Evolutionary conservation across 176 grass and related monocot species (phyloP).

Genomic region (Zea luxurians): DNA sequence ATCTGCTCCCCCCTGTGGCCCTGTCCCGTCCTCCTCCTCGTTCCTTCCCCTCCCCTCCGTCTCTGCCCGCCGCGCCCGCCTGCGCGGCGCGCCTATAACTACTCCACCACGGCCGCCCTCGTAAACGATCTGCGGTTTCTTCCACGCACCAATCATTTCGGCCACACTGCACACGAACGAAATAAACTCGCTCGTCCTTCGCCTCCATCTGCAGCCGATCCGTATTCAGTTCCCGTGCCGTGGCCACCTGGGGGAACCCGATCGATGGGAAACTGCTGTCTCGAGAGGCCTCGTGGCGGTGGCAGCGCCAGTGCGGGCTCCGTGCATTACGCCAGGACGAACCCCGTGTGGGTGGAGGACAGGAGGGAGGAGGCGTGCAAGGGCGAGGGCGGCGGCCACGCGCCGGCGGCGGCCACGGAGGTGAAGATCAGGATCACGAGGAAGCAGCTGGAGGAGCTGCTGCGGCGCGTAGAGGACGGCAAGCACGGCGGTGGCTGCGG

Average conservation of each 20-base stretch:
- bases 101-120: not conserved
- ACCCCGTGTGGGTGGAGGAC: slow-evolving; percentile 14
- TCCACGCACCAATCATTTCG: not conserved
- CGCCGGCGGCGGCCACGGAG: slow-evolving; percentile 9
- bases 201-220: not conserved
- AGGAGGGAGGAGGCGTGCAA: not conserved
- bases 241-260: not conserved
- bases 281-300: not conserved
- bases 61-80: not conserved
- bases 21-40: not conserved
- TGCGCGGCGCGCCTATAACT: slow-evolving; percentile 37
- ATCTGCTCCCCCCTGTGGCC: not conserved
- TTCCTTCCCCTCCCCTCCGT: no score
- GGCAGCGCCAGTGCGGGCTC: not conserved
- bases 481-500: slow-evolving; percentile 15
- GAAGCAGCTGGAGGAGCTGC: slow-evolving; percentile 66
- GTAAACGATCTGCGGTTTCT: slow-evolving; percentile 25
- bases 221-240: not conserved
- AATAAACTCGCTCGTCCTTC: not conserved
- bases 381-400: slow-evolving; percentile 1
- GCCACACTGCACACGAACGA: not conserved
- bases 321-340: slow-evolving; percentile 19
- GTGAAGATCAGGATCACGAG: slow-evolving; percentile 69
- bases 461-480: slow-evolving; percentile 40
- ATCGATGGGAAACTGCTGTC: slow-evolving; percentile 51